Conservation (phyloP, 257 asterid species). For the Solanum chiquidenum region DNA sequence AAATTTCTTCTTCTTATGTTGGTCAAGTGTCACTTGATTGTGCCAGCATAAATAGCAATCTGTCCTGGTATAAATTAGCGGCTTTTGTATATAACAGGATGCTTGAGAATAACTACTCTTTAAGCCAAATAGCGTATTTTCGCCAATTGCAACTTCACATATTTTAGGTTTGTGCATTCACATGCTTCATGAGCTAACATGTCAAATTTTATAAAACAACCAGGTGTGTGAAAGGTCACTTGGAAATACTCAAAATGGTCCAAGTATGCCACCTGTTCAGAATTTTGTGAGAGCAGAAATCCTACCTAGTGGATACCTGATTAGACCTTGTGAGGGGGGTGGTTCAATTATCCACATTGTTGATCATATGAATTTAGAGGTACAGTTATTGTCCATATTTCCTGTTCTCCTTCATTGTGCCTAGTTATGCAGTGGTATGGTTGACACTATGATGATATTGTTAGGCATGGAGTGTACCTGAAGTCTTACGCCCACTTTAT, state of each 20-base stretch:
- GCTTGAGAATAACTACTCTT: not conserved
- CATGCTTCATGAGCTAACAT: not conserved
- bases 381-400: not conserved
- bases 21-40: not conserved
- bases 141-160: not conserved
- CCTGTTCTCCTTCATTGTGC: not conserved
- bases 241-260: constrained; percentile 74
- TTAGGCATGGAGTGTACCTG: constrained; percentile 83
- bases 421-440: not conserved
- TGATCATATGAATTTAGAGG: constrained; percentile 87
- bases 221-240: constrained; percentile 91
- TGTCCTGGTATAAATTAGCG: not conserved
- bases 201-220: not conserved
- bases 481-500: constrained; percentile 81
- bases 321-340: constrained; percentile 91
- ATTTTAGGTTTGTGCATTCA: not conserved
- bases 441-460: not conserved
- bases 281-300: constrained; percentile 83
- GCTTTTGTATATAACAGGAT: not conserved
- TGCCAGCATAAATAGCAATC: not conserved
- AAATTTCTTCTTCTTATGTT: not conserved
- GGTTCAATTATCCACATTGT: constrained; percentile 87
- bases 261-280: constrained; percentile 76
- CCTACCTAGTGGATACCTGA: constrained; percentile 78
- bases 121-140: not conserved